Evolutionary conservation across 306 rosid genomes (phyloP), one percentile per base, ranked within the genome.

Genomic region (Elaeagnus macrophylla): DNA sequence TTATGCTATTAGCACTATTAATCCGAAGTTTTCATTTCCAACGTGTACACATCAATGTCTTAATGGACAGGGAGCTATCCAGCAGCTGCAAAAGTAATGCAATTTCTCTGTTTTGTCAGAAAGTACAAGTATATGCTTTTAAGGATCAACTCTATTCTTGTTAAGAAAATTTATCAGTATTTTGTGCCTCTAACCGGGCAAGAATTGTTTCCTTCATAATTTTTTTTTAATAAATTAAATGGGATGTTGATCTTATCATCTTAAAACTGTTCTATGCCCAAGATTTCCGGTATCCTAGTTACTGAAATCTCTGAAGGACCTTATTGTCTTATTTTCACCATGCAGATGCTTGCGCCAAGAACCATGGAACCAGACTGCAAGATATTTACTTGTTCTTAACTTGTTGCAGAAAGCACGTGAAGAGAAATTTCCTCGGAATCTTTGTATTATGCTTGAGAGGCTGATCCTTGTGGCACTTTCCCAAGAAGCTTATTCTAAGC

Each of bases 321-420:
- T 42, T 42, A 3, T 42, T 42, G 46, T 9, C 13, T 13, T 9
- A 36, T 48, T 61, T 52, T 54, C 15, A 37, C 67, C 63, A 51
- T 69, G 71, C 89, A 89, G 97, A 68, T 79, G 70, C 83, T 74
- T 90, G 53, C 95, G 57, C 60, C 86, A 60, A 71, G 88, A 83
- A 57, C 97, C 97, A 47, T 90, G 95, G 95, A 83, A 80, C 59
- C 79, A 72, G 60, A 80, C 75, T 71, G 59, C 78, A 60, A 79
- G 75, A 37, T 86, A 86, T 77, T 71, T 86, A 68, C 95, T 90
- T 76, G 65, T 83, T 61, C 97, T 90, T 57, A 86, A 82, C 73
- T 73, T 66, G 62, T 67, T 81, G 50, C 97, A 90, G 66, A 83
- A 75, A 73, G 97, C 97, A 56, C 91, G 94, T 7, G 94, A 90